These are phyloP conservation scores for Phytophthora ohioensis DNA, from an alignment of 352 stramenopile species.

Conservation along the genomic window DNA sequence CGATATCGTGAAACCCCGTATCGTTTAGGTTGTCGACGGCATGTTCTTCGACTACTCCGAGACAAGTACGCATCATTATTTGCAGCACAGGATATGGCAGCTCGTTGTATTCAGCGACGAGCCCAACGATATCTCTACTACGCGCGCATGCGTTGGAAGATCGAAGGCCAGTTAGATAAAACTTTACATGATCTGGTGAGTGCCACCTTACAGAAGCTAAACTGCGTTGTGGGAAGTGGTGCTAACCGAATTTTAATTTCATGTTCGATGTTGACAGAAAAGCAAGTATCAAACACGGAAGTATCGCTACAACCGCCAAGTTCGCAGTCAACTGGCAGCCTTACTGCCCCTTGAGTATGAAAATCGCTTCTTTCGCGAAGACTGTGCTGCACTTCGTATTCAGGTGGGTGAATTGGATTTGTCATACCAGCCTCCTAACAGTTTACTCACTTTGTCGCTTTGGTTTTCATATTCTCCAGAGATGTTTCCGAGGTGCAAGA, in stretches of 20 bases:
- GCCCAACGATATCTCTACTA: conserved; percentile 53
- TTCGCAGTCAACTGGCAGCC: conserved; percentile 57
- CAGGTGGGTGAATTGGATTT: conserved; percentile 40
- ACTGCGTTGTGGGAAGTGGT: background rate
- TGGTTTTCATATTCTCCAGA: conserved; percentile 30
- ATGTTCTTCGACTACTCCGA: conserved; percentile 45
- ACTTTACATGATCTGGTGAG: conserved; percentile 55
- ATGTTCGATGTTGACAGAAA: conserved; percentile 28
- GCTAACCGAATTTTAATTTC: background rate
- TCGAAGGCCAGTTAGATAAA: conserved; percentile 42
- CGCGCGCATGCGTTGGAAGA: conserved; percentile 53
- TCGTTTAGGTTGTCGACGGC: conserved; percentile 44
- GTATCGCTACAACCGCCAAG: conserved; percentile 68
- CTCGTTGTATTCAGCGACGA: conserved; percentile 54
- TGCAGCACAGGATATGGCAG: conserved; percentile 63
- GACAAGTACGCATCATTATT: conserved; percentile 65
- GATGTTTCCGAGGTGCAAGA: conserved; percentile 55
- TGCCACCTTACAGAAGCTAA: background rate
- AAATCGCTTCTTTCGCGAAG: conserved; percentile 52
- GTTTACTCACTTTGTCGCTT: background rate
- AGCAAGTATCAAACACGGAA: conserved; percentile 69
- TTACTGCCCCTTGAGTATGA: conserved; percentile 60
- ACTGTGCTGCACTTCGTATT: conserved; percentile 39
- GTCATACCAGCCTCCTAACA: background rate
- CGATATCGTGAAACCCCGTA: conserved; percentile 54